phyloP scores from a whole-genome alignment of 1,284 basidiomycete species.

The Austropuccinia psidii region DNA sequence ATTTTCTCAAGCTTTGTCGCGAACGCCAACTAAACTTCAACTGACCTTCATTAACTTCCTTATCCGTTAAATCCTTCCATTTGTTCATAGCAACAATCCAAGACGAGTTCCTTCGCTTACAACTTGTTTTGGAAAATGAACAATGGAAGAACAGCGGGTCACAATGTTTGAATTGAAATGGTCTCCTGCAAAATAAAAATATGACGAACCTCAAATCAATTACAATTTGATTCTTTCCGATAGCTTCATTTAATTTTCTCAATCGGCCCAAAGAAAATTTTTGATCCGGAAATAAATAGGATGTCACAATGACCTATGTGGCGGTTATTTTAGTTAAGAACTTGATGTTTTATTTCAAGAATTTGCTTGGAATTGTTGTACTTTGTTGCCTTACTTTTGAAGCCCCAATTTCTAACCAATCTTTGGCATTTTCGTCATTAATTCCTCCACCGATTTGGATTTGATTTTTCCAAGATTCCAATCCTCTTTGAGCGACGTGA shows the following conservation, averaged over 20 bases:
- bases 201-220: slow-evolving; percentile 77
- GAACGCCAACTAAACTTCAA: too few species aligned
- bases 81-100: slow-evolving; percentile 99
- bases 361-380: slow-evolving; percentile 4
- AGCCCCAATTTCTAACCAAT: slow-evolving; percentile 83
- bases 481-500: slow-evolving; percentile 69
- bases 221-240: slow-evolving; percentile 81
- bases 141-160: neutral
- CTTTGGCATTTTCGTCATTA: slow-evolving; percentile 64
- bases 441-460: slow-evolving; percentile 89
- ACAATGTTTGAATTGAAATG: neutral
- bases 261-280: slow-evolving; percentile 71
- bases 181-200: neutral
- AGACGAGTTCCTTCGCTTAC: slow-evolving; percentile 63
- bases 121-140: slow-evolving; percentile 54
- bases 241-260: slow-evolving; percentile 56
- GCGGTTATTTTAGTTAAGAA: neutral
- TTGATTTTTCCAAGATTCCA: slow-evolving; percentile 74
- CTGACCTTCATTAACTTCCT: slow-evolving; percentile 74
- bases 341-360: neutral
- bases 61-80: slow-evolving; percentile 94
- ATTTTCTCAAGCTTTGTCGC: neutral
- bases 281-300: slow-evolving; percentile 77
- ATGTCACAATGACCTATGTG: slow-evolving; percentile 84
- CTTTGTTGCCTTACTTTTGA: slow-evolving; percentile 62